phyloP scores from a whole-genome alignment of 257 asterid species.

The Petunia secreta region DNA sequence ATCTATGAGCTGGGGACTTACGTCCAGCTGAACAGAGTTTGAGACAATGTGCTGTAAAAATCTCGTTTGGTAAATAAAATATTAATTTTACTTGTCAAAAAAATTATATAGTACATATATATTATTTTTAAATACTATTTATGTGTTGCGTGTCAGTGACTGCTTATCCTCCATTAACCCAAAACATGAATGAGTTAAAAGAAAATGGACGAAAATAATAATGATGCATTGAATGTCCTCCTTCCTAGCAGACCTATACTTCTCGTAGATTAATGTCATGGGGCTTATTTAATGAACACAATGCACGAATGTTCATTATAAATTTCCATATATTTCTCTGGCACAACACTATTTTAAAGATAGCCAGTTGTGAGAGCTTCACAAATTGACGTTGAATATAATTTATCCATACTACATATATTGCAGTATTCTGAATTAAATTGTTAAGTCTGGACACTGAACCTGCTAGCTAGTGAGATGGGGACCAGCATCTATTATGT shows the following conservation, averaged over 20 bases:
- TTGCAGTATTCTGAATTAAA: not conserved
- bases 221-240: not conserved
- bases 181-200: not conserved
- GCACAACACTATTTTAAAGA: not conserved
- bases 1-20: no score
- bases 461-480: not conserved
- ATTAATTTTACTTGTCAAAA: no score
- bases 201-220: not conserved
- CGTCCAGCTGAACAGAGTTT: no score
- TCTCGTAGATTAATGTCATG: not conserved
- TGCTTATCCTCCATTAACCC: not conserved
- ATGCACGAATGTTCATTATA: not conserved
- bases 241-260: not conserved
- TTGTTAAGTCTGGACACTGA: slow-evolving; percentile 10
- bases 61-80: no score
- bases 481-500: not conserved
- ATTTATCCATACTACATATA: not conserved
- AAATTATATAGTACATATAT: no score
- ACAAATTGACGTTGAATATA: slow-evolving; percentile 18
- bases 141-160: no score
- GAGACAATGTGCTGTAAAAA: no score
- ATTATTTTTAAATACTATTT: no score
- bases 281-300: not conserved
- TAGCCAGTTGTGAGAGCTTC: not conserved
- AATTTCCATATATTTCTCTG: not conserved